Evolutionary conservation across 75 land plant species (phyloP).

Genomic region (Picea sitchensis): DNA sequence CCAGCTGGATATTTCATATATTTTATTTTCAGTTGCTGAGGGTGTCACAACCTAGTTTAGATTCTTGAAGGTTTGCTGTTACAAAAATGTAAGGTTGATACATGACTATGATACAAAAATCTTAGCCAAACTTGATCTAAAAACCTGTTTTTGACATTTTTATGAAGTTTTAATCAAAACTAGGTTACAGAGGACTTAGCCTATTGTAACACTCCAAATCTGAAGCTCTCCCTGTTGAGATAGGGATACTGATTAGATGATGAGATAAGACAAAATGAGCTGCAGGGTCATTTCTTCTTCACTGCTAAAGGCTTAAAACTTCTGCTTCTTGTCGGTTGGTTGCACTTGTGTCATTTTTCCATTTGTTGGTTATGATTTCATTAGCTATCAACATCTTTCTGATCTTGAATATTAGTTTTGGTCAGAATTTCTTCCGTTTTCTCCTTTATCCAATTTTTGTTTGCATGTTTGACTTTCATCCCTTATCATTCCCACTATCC

Average conservation of each 20-base stretch:
- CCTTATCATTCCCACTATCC: too few species aligned
- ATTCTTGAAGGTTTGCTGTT: background rate
- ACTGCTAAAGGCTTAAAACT: background rate
- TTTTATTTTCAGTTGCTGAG: background rate
- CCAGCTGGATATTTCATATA: background rate
- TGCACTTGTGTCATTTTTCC: too few species aligned
- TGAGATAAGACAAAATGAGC: background rate
- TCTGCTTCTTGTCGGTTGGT: too few species aligned
- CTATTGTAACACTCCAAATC: background rate
- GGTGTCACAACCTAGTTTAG: background rate
- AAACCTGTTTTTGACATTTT: background rate
- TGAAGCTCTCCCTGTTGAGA: too few species aligned
- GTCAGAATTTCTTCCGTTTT: too few species aligned
- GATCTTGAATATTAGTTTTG: too few species aligned
- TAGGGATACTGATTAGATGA: too few species aligned
- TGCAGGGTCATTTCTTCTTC: background rate
- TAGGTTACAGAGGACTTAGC: background rate
- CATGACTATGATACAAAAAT: background rate
- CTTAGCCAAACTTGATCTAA: background rate
- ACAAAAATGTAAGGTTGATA: background rate
- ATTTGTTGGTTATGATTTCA: too few species aligned
- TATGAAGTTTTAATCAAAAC: background rate
- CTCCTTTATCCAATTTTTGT: too few species aligned
- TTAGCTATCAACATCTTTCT: too few species aligned
- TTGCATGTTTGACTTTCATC: too few species aligned